Evolutionary conservation across 495 filamentous ascomycete genomes (phyloP).

Genomic region (Podospora australis): DNA sequence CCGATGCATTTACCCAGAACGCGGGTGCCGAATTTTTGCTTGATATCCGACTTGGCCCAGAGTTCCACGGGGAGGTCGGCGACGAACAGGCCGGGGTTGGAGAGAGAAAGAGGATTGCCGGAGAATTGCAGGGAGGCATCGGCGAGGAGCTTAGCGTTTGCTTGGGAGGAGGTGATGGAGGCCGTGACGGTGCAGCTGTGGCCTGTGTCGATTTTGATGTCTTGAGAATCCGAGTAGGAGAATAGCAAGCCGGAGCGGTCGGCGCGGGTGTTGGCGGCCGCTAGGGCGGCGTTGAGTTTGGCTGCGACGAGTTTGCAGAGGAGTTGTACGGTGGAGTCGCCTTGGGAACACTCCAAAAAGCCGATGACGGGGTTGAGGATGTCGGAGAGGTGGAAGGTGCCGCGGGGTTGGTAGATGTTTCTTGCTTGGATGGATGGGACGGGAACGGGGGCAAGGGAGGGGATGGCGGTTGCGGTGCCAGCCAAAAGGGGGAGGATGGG

Average conservation of each 20-base stretch:
- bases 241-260: slow-evolving; percentile 11
- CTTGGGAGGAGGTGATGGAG: slow-evolving; percentile 6
- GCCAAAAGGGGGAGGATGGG: neutral
- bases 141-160: slow-evolving; percentile 7
- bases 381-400: slow-evolving; percentile 4
- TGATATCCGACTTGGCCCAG: slow-evolving; percentile 3
- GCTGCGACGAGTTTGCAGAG: slow-evolving; percentile 9
- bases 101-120: slow-evolving; percentile 11
- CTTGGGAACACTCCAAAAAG: slow-evolving; percentile 12
- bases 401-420: too few relatives aligned
- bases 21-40: slow-evolving; percentile 8
- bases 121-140: slow-evolving; percentile 7
- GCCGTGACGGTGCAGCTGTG: slow-evolving; percentile 15
- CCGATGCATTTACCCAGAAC: slow-evolving; percentile 6
- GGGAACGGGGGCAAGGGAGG: too few relatives aligned
- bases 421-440: neutral
- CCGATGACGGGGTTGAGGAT: slow-evolving; percentile 10
- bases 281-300: slow-evolving; percentile 4
- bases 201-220: slow-evolving; percentile 14
- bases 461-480: too few relatives aligned
- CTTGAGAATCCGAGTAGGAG: slow-evolving; percentile 13
- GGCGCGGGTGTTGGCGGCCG: slow-evolving; percentile 7
- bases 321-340: slow-evolving; percentile 1
- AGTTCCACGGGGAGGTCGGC: slow-evolving; percentile 14
- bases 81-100: slow-evolving; percentile 13